Base-by-base conservation (phyloP, 2,329 filamentous ascomycete species). In the Aureobasidium melanogenum region DNA sequence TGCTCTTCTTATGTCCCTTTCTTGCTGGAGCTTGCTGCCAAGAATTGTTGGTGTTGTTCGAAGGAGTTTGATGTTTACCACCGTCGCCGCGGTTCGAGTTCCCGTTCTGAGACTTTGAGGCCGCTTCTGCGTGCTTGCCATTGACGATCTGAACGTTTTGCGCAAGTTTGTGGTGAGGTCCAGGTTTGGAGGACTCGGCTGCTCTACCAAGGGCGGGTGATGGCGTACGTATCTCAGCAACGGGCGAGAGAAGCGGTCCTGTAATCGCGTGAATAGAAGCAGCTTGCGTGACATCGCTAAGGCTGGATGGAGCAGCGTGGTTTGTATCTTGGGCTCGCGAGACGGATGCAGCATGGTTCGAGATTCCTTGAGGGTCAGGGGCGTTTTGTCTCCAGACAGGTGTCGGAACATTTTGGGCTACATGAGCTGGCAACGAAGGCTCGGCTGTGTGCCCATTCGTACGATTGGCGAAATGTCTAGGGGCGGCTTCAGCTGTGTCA, bases 181-280 rank as follows among this genome's bases (percentile, higher is more conserved):
- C 24, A 32, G 44, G 36, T 41, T 39, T 48, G 22, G 61, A 59
- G 17, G 44, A 62, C 3, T 85, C 83, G 54, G 79, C 75, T 51
- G 80, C 84, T 60, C 86, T 79, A 60, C 76, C 75, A 14, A 81
- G 77, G 3, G 80, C 87, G 1, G 88, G 87, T 1, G 88, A 89
- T 2, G 88, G 86, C 0, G 86, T 88, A n/a, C 82, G 80, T 6
- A 83, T 82, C 74, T 91, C 88, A 59, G 87, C 88, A 0, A 91
- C 88, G 0, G 88, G 88, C 0, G 88, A 91, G 2, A 92, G 77
- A 24, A 80, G 64, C 5, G 78, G 77, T 36, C 65, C 68, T 8
- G 65, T 56, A 17, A 58, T 39, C 3, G 55, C 17, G 19, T 56
- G 52, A 7, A 38, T 30, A 3, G 30, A 19, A 14, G 26, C 30